Evolutionary conservation across 2,329 filamentous ascomycete species (phyloP), one percentile per base, ranked within the genome.

Genomic region (Lasiodiplodia sp.): DNA sequence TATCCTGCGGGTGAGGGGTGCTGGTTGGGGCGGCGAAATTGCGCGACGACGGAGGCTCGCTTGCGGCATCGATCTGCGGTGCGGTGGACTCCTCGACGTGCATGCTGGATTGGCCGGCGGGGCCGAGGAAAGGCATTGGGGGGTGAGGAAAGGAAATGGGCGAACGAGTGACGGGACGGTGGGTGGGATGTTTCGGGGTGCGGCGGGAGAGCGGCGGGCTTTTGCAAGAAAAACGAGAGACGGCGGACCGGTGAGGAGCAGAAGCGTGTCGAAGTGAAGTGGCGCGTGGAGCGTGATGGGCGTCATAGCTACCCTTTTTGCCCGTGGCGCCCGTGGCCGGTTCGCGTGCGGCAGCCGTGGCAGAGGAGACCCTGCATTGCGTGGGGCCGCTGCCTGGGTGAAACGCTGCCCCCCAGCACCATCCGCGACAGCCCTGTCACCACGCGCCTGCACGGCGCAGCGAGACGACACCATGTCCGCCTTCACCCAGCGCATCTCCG

Each of bases 51-150:
- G 25, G 69, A 49, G 37, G 16, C 68, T 38, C 70, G 72, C 60
- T 78, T 75, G 76, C 63, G 77, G 75, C 76, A 77, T 76, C 23
- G 25, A 60, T 67, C 65, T 60, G 65, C 65, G 56, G 55, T 21
- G 53, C 40, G 40, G 55, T 58, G 65, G 65, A 44, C 40, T 57
- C 53, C 38, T 67, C 51, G 53, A 58, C 65, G 65, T 67, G 53
- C 65, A 57, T 58, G 55, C 31, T 57, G 40, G 28, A 23, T 21
- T 40, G 12, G 44, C 31, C 52, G 64, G 64, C 44, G 64, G 52
- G 52, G 65, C 53, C 65, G 65, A 67, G 65, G 56, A 67, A 67
- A 52, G 65, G 65, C 64, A 67, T 67, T 53, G 52, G 25, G n/a
- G 64, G 64, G 37, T 21, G 60, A 47, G 40, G 65, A 57, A 44